phyloP scores from a whole-genome alignment of 2,329 filamentous ascomycete genomes.

The Daldinia sp. region DNA sequence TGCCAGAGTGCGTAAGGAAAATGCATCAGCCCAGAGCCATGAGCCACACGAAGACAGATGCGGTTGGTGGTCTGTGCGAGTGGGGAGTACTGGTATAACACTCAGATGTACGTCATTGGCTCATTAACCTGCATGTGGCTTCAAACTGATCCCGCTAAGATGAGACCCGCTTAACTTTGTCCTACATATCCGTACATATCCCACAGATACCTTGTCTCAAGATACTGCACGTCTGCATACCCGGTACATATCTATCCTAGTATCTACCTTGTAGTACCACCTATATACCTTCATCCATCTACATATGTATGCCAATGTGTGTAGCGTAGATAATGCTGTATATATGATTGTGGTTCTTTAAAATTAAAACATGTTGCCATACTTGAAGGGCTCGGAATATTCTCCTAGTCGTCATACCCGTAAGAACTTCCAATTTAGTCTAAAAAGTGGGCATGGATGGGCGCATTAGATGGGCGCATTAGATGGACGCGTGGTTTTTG shows the following conservation, averaged over 20 bases:
- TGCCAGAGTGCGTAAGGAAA: constrained; percentile 22
- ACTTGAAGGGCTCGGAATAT: not conserved
- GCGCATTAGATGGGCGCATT: too few species aligned
- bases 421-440: not conserved
- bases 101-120: constrained; percentile 27
- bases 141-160: constrained; percentile 31
- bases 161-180: constrained; percentile 9
- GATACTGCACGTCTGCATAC: not conserved
- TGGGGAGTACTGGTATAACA: constrained; percentile 24
- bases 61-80: constrained; percentile 31
- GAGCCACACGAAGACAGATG: constrained; percentile 27
- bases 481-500: constrained; percentile 16
- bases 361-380: not conserved
- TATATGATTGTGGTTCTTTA: not conserved
- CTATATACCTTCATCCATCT: not conserved
- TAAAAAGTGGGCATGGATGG: not conserved
- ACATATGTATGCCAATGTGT: not conserved
- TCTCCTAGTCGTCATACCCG: not conserved
- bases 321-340: too few species aligned
- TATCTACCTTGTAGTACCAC: not conserved
- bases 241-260: too few species aligned
- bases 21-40: constrained; percentile 30
- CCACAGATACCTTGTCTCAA: not conserved
- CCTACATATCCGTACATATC: not conserved
- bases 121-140: constrained; percentile 32